Percentiles rank a stretch among this genome's conserved stretches.
These are phyloP conservation scores for Yamadazyma pseudoaaseri DNA, from an alignment of 1,139 yeast species.

Conservation along the genomic window DNA sequence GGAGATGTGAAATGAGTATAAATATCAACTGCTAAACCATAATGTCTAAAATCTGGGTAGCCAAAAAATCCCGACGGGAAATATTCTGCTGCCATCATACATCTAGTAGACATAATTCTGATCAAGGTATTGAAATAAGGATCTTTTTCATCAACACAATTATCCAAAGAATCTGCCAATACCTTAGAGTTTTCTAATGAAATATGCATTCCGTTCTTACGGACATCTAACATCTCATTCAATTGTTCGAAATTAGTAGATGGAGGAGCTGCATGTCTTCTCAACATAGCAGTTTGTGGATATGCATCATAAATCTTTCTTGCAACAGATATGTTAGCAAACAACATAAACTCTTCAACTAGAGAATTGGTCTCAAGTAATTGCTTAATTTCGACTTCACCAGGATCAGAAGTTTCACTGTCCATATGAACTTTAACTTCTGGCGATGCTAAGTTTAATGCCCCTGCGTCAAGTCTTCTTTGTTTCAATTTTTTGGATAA, in stretches of 20 bases:
- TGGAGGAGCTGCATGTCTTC: conserved; percentile 97
- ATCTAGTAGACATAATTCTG: conserved; percentile 96
- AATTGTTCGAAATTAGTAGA: conserved; percentile 85
- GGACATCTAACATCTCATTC: conserved; percentile 84
- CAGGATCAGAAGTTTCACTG: conserved; percentile 95
- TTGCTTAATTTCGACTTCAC: conserved; percentile 90
- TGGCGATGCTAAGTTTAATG: conserved; percentile 93
- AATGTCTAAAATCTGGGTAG: conserved; percentile 92
- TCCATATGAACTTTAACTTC: conserved; percentile 98
- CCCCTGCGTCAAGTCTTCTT: conserved; percentile 90
- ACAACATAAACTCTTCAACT: conserved; percentile 97
- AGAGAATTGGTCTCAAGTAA: conserved; percentile 88
- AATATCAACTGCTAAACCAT: conserved; percentile 95
- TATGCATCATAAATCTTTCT: conserved; percentile 86
- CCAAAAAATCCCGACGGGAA: conserved; percentile 92
- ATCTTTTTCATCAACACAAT: conserved; percentile 78
- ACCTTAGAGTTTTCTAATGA: conserved; percentile 87
- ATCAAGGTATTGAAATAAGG: conserved; percentile 91
- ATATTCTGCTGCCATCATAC: conserved; percentile 99
- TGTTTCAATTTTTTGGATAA: conserved; percentile 84
- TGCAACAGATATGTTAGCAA: conserved; percentile 96
- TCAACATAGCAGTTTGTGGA: conserved; percentile 97
- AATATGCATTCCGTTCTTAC: conserved; percentile 71
- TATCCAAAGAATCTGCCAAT: conserved; percentile 89
- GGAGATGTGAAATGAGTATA: conserved; percentile 99